Conservation (phyloP, 73 alveolate genomes). For the Paramecium octaurelia region DNA sequence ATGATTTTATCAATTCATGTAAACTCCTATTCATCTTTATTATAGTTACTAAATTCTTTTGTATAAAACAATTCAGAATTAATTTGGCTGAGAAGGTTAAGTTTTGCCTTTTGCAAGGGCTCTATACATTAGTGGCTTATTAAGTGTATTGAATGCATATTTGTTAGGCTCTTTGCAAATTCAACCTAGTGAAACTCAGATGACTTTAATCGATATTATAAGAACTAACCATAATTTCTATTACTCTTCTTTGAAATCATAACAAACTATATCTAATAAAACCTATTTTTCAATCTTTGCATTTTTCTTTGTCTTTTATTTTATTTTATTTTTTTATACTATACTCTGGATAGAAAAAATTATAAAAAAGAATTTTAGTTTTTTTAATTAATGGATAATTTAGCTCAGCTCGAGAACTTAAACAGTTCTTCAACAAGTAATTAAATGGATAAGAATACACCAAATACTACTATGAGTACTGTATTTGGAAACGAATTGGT, state of each 20-base stretch:
- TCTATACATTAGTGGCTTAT: conserved; percentile 42
- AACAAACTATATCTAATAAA: neutral
- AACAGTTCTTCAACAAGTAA: neutral
- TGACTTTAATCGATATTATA: too few relatives aligned
- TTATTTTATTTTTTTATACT: neutral
- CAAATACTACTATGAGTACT: neutral
- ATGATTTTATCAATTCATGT: conserved; percentile 97
- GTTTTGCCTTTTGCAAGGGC: neutral
- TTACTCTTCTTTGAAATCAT: neutral
- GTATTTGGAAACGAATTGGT: neutral
- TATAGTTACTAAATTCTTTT: conserved; percentile 88
- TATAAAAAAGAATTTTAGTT: neutral
- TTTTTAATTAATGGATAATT: conserved; percentile 12
- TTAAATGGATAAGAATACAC: neutral
- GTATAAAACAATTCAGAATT: conserved; percentile 98
- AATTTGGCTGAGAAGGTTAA: conserved; percentile 98
- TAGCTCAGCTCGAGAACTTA: neutral
- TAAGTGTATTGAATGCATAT: conserved; percentile 39
- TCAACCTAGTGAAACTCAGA: too few relatives aligned
- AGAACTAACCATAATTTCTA: too few relatives aligned
- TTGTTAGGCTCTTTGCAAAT: conserved; percentile 18
- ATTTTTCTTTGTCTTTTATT: neutral
- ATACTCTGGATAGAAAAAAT: neutral
- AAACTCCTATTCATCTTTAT: conserved; percentile 89
- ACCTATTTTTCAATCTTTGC: too few relatives aligned